Base-by-base conservation (phyloP, 192 early-diverging fungal species). In the Backusella mclennaniae region DNA sequence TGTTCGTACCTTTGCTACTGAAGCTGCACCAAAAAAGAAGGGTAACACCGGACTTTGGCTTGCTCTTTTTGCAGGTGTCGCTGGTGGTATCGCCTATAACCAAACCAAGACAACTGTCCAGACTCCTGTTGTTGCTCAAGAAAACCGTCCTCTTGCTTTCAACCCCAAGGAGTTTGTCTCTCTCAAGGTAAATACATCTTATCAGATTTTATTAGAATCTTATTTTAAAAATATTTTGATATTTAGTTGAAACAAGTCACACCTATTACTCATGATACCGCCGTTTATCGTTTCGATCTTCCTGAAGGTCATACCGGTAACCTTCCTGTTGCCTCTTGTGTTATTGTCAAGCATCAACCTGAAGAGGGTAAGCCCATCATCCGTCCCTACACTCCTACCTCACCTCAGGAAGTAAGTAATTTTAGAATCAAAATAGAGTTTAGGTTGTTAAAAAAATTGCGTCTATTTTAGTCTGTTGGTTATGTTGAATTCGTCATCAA, bases 331-430 rank as follows among this genome's bases (percentile, higher is more conserved):
- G 92, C 95, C 23, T 91, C 91, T 71, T 94, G 92, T 75, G 84
- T 98, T 52, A 84, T 98, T 35, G 93, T 94, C 35, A 91, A 92
- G 84, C 89, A 75, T 29, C 29, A 17, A 33, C 39, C 70, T 49
- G 41, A 49, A 29, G 70, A 71, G 29, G 68, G 68, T 26, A 71
- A 71, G 15, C 66, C 81, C 42, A 91, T 90, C 70, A 91, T 95
- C 63, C 91, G 93, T 71, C 92, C 92, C 5, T 95, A 95, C 85
- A 93, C 92, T 5, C 92, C 94, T 39, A 87, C 90, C 21, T 87
- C 88, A n/a, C 70, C 78, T 21, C 77, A 78, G 33, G 87, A 85
- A 29, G 78, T 74, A 75, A 79, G 70, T 71, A 3, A 14, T 46
- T 46, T 41, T 42, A 35, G 33, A 33, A 33, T 66, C 33, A 35